Conservation (phyloP, 352 stramenopile species). For the Phytophthora cactorum region DNA sequence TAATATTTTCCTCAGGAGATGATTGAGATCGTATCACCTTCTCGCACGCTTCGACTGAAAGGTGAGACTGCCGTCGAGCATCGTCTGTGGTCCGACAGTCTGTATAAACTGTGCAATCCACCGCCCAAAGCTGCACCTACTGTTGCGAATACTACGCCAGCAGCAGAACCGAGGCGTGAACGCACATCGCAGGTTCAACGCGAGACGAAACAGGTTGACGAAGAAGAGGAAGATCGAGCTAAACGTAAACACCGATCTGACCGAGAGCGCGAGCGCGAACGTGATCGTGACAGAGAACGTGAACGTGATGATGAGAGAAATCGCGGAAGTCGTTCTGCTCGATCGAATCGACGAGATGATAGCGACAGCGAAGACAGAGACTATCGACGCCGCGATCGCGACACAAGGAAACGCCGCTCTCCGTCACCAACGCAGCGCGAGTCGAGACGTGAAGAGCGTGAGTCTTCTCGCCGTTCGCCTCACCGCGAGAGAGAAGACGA, state of each 20-base stretch:
- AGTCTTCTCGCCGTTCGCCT: conserved; percentile 10
- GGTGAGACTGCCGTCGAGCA: conserved; percentile 83
- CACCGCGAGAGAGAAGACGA: conserved; percentile 18
- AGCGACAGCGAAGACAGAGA: conserved; percentile 17
- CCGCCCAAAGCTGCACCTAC: conserved; percentile 23
- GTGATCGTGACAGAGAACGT: conserved; percentile 1
- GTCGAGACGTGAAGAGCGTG: conserved; percentile 8
- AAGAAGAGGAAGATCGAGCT: conserved; percentile 26
- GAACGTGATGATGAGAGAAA: conserved; percentile 10
- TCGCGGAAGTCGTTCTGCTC: conserved; percentile 9
- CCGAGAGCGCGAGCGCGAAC: conserved; percentile 14
- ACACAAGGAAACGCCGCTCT: conserved; percentile 17
- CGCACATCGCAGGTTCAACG: conserved; percentile 14
- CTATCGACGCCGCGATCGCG: conserved; percentile 7
- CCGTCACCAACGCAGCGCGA: conserved; percentile 22
- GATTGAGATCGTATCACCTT: conserved; percentile 83
- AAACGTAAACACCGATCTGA: conserved; percentile 21
- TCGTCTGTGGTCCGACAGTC: conserved; percentile 80
- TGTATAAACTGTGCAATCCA: conserved; percentile 75
- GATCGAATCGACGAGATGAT: conserved; percentile 24
- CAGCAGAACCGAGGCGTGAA: conserved; percentile 18
- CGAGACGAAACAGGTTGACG: conserved; percentile 23
- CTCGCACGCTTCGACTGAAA: conserved; percentile 76
- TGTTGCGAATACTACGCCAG: conserved; percentile 7
- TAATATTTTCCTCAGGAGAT: conserved; percentile 51